phyloP scores from a whole-genome alignment of 192 early-diverging fungal genomes.

The Entophlyctis luteolus region DNA sequence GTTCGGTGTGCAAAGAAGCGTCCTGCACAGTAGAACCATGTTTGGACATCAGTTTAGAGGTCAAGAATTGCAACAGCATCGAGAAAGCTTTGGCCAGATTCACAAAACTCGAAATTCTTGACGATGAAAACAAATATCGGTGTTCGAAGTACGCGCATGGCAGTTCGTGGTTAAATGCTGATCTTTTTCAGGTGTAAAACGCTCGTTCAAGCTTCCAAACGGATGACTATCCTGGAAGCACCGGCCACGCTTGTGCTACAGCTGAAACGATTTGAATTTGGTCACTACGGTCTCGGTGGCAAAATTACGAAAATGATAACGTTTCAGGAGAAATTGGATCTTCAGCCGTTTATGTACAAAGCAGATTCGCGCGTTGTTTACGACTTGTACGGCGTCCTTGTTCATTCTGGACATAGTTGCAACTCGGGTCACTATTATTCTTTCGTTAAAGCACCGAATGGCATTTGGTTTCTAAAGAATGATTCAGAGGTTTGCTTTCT shows the following conservation, averaged over 20 bases:
- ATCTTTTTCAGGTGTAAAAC: slow-evolving; percentile 60
- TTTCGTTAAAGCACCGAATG: slow-evolving; percentile 72
- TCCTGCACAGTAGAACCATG: slow-evolving; percentile 76
- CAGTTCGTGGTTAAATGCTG: background rate
- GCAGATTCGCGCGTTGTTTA: slow-evolving; percentile 43
- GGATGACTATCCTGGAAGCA: slow-evolving; percentile 69
- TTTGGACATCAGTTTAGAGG: slow-evolving; percentile 75
- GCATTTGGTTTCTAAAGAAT: slow-evolving; percentile 78
- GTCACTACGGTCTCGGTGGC: slow-evolving; percentile 39
- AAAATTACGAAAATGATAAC: slow-evolving; percentile 67
- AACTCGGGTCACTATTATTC: slow-evolving; percentile 85
- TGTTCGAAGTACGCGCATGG: slow-evolving; percentile 61
- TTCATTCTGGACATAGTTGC: slow-evolving; percentile 69
- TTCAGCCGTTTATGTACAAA: slow-evolving; percentile 54
- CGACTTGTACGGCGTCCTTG: slow-evolving; percentile 71
- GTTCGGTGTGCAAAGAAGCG: slow-evolving; percentile 63
- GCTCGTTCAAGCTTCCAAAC: slow-evolving; percentile 74
- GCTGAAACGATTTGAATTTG: slow-evolving; percentile 78
- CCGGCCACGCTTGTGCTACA: slow-evolving; percentile 74
- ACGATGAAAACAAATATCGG: slow-evolving; percentile 68
- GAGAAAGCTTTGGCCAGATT: slow-evolving; percentile 67
- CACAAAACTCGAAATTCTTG: slow-evolving; percentile 65
- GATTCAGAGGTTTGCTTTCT: slow-evolving; percentile 40
- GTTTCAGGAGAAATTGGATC: slow-evolving; percentile 61
- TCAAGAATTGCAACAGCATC: slow-evolving; percentile 60